Percentiles rank a stretch among this genome's conserved stretches.
Conservation (phyloP, 192 early-diverging fungal genomes). For the Irineochytrium annulatum region DNA sequence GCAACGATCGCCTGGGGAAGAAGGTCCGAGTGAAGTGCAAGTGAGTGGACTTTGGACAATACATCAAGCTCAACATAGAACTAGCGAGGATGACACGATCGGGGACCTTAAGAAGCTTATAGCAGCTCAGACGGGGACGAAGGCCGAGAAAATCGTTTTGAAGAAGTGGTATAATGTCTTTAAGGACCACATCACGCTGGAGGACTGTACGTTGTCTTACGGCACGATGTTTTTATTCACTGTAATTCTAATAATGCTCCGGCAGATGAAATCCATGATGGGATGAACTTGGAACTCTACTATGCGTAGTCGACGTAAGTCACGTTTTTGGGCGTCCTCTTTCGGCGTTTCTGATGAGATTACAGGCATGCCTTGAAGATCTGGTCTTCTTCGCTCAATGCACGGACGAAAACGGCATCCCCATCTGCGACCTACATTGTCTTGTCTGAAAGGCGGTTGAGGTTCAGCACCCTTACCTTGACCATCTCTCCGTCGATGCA, state of each 20-base stretch:
- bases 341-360: no score
- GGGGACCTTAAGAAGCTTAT: slow-evolving; percentile 82
- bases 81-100: slow-evolving; percentile 74
- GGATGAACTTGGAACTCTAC: slow-evolving; percentile 87
- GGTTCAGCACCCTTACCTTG: no score
- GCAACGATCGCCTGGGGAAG: slow-evolving; percentile 87
- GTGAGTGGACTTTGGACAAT: slow-evolving; percentile 38
- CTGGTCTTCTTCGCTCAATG: no score
- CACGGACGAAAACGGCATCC: no score
- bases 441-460: no score
- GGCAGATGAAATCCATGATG: slow-evolving; percentile 79
- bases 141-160: slow-evolving; percentile 79
- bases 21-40: slow-evolving; percentile 86
- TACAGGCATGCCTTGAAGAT: no score
- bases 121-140: slow-evolving; percentile 85
- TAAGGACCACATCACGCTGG: slow-evolving; percentile 87
- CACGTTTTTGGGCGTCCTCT: no score
- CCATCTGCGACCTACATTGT: no score
- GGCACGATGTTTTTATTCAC: background rate
- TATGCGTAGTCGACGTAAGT: no score
- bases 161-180: slow-evolving; percentile 79
- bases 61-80: background rate
- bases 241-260: background rate
- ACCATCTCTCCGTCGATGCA: no score
- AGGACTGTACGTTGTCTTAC: slow-evolving; percentile 73